These are phyloP conservation scores for Meredithiella fracta DNA, from an alignment of 2,329 filamentous ascomycete genomes.

Conservation along the genomic window DNA sequence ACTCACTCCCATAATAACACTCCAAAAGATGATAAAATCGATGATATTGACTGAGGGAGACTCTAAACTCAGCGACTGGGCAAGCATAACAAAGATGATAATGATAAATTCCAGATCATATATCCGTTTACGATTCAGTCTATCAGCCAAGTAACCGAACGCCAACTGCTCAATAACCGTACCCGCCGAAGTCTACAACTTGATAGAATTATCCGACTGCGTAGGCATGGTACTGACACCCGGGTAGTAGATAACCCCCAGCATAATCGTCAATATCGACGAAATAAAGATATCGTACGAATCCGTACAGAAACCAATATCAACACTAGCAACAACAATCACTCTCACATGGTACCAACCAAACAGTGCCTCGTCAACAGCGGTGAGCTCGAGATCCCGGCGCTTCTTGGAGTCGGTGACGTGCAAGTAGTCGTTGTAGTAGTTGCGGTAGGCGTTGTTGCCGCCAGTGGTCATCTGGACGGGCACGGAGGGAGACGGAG, in stretches of 20 bases:
- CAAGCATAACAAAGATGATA: conserved; percentile 64
- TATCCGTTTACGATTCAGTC: conserved; percentile 54
- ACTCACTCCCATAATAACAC: conserved; percentile 47
- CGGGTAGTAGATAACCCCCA: conserved; percentile 62
- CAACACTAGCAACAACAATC: conserved; percentile 62
- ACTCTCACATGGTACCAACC: conserved; percentile 74
- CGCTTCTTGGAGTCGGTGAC: conserved; percentile 61
- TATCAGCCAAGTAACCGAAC: conserved; percentile 65
- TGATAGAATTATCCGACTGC: conserved; percentile 63
- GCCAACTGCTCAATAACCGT: conserved; percentile 69
- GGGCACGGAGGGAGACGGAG: background rate
- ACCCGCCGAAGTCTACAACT: conserved; percentile 63
- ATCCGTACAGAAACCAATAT: conserved; percentile 82
- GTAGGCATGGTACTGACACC: conserved; percentile 42
- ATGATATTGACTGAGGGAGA: conserved; percentile 47
- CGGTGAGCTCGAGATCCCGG: conserved; percentile 59
- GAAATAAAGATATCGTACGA: conserved; percentile 64
- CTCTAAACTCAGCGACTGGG: conserved; percentile 48
- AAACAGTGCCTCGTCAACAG: conserved; percentile 68
- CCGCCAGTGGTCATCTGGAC: conserved; percentile 36
- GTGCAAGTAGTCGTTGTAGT: conserved; percentile 53
- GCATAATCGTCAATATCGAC: conserved; percentile 41
- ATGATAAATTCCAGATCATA: conserved; percentile 65
- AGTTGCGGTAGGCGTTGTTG: conserved; percentile 60
- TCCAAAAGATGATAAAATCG: conserved; percentile 63